phyloP scores from a whole-genome alignment of 2,329 filamentous ascomycete species.

The Aureobasidium sp. region DNA sequence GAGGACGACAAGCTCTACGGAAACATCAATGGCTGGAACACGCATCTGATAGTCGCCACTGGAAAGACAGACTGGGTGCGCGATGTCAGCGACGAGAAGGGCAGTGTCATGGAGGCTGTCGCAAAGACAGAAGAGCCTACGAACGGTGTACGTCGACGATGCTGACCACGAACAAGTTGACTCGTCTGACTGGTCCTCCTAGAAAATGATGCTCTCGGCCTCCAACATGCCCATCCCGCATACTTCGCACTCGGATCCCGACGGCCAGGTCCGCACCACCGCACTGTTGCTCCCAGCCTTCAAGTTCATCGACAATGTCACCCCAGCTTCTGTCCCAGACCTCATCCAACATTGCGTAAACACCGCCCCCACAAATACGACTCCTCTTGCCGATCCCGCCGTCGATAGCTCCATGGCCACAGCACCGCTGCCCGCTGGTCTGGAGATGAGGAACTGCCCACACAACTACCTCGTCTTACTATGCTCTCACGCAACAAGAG shows the following conservation, averaged over 20 bases:
- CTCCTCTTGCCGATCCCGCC: constrained; percentile 43
- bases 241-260: constrained; percentile 52
- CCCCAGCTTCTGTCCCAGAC: constrained; percentile 62
- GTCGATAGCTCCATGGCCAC: neutral
- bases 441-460: constrained; percentile 61
- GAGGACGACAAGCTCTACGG: constrained; percentile 75
- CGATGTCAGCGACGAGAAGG: constrained; percentile 79
- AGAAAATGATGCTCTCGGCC: constrained; percentile 78
- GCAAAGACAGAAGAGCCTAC: constrained; percentile 49
- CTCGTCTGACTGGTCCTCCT: no score
- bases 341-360: constrained; percentile 67
- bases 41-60: constrained; percentile 88
- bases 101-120: constrained; percentile 50
- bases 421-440: constrained; percentile 27
- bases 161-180: neutral
- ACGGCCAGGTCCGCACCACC: constrained; percentile 58
- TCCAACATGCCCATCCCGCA: constrained; percentile 81
- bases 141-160: constrained; percentile 58
- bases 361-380: constrained; percentile 64
- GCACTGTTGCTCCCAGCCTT: constrained; percentile 82
- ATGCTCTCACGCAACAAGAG: constrained; percentile 89
- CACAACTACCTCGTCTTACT: constrained; percentile 84
- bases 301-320: constrained; percentile 74
- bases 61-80: constrained; percentile 92
- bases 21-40: constrained; percentile 76